phyloP scores from a whole-genome alignment of 768 basidiomycete genomes.

The Amanita rubescens region DNA sequence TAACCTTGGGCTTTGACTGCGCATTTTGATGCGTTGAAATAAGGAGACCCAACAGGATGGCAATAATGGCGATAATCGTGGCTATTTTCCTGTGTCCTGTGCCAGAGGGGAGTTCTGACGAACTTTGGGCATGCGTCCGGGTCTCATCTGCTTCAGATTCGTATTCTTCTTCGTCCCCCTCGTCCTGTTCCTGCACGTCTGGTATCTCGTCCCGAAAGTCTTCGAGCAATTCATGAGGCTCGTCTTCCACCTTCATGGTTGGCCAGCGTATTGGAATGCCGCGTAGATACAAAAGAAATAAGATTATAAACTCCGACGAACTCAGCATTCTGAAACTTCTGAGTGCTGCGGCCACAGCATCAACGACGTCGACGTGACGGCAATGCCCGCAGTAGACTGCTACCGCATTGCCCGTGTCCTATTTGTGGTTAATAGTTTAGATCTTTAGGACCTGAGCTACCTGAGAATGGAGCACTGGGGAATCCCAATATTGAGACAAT shows the following conservation, averaged over 20 bases:
- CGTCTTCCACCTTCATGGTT: background rate
- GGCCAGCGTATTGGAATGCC: no score
- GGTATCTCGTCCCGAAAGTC: background rate
- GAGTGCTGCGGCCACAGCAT: no score
- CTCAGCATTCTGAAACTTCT: background rate
- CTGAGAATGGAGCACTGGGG: no score
- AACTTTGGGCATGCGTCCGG: background rate
- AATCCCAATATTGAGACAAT: no score
- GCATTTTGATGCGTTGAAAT: conserved; percentile 2
- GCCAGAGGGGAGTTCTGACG: background rate
- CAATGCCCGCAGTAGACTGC: no score
- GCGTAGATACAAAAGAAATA: background rate
- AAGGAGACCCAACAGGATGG: background rate
- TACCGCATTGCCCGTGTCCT: no score
- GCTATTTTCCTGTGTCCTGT: background rate
- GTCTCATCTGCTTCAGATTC: background rate
- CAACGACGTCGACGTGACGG: no score
- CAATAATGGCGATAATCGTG: background rate
- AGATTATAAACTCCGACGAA: background rate
- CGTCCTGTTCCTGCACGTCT: background rate
- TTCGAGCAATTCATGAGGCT: background rate
- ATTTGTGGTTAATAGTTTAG: no score
- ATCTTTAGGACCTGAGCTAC: no score
- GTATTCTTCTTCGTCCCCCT: background rate
- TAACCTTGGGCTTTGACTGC: conserved; percentile 1